Base-by-base conservation (phyloP, 2,329 filamentous ascomycete genomes). In the Calonectria hongkongensis region DNA sequence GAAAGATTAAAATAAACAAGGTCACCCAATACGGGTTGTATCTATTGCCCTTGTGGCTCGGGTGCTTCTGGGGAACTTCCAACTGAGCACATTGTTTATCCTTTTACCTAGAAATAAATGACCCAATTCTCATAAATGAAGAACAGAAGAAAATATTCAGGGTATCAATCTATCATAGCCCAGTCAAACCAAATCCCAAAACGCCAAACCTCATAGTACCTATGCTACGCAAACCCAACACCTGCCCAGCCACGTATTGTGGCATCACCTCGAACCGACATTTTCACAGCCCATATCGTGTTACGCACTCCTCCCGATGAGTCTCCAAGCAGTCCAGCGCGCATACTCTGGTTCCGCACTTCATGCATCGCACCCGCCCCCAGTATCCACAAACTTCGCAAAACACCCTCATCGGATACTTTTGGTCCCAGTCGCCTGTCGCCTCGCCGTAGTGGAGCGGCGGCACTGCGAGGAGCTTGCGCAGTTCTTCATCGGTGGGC, bases 301-400 rank as follows among this genome's bases (percentile, higher is more conserved):
- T 89, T 74, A 94, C 89, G 77, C 92, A 93, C 78, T 94, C 93
- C 82, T 94, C 93, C 67, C 92, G 89, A 82, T 96, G 94, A 74
- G 89, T 87, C 79, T 92, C 91, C 78, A 95, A 87, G 79, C 94
- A 96, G 72, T 94, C 92, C 76, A 96, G 83, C 47, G 93, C 94
- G 82, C 94, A 96, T n/a, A 94, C 92, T 78, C 92, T 88, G 56
- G 90, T 90, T n/a, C 94, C 94, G 84, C 94, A 96, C 85, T 94
- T 94, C 82, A 92, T 89, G 84, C 94, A 96, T 83, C 89, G 90
- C 56, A 95, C 92, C 48, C 92, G 87, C 2, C 94, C 94, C 94
- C 94, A 96, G 83, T 95, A 96, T 16, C 94, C 94, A 81, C 94
- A 96, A 39, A 95, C 91, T 81, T 93, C 93, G 83, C 94, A 96